These are phyloP conservation scores for Cercophora samala DNA, from an alignment of 495 filamentous ascomycete genomes.

Conservation along the genomic window DNA sequence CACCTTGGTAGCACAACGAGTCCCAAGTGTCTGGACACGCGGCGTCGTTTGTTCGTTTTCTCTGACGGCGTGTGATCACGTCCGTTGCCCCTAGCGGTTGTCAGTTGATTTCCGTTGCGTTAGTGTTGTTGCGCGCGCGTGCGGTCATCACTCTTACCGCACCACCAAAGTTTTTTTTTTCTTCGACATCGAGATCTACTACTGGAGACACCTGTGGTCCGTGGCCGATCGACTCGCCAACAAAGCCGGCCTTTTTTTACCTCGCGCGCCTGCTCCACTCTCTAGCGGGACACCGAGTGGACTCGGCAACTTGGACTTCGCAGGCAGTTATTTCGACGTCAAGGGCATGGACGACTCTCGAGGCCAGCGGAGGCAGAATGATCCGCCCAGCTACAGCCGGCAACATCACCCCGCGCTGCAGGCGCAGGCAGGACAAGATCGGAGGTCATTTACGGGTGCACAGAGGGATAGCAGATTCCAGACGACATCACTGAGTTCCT, in stretches of 20 bases:
- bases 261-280: constrained; percentile 54
- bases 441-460: constrained; percentile 40
- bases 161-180: constrained; percentile 11
- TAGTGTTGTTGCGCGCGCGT: not conserved
- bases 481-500: constrained; percentile 43
- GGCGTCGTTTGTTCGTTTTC: not conserved
- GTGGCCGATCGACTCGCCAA: constrained; percentile 28
- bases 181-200: constrained; percentile 11
- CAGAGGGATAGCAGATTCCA: constrained; percentile 48
- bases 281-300: constrained; percentile 54
- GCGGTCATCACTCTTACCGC: constrained; percentile 12
- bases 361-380: constrained; percentile 67
- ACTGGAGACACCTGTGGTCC: constrained; percentile 28
- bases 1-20: constrained; percentile 2
- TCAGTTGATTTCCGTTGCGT: constrained; percentile 2
- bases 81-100: not conserved
- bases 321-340: constrained; percentile 38
- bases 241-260: constrained; percentile 58
- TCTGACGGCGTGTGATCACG: not conserved
- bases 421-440: constrained; percentile 39
- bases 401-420: constrained; percentile 43
- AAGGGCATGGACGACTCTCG: constrained; percentile 70
- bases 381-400: constrained; percentile 50
- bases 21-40: not conserved
- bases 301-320: constrained; percentile 42